Conservation (phyloP, 345 rosid genomes). For the Erysimum cheiranthoides region DNA sequence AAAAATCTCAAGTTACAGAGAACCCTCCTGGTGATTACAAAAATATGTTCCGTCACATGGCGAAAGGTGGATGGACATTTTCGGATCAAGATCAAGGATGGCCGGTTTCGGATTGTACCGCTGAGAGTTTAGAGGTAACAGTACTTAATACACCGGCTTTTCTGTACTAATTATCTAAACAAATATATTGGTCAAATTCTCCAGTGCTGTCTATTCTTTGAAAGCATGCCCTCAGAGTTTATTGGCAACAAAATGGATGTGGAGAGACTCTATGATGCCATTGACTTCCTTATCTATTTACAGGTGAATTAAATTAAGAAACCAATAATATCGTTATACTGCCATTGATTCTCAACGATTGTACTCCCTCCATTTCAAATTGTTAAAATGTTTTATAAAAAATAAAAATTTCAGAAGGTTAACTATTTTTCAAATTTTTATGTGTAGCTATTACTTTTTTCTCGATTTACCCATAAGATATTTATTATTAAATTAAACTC, state of each 20-base stretch:
- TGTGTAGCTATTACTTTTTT: too few species aligned
- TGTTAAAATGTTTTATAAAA: too few species aligned
- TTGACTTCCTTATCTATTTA: background rate
- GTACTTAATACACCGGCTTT: background rate
- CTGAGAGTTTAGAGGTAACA: conserved; percentile 2
- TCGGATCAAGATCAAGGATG: background rate
- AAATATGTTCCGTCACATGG: background rate
- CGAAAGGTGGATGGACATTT: conserved; percentile 4
- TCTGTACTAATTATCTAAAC: background rate
- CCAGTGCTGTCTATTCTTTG: background rate
- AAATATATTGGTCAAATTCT: background rate
- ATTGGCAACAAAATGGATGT: background rate
- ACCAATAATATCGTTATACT: background rate
- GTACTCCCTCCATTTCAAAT: too few species aligned
- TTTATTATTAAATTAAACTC: too few species aligned
- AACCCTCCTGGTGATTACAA: background rate
- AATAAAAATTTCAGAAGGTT: too few species aligned
- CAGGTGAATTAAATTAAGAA: background rate
- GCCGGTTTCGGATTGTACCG: background rate
- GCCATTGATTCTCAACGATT: too few species aligned
- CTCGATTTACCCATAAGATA: too few species aligned
- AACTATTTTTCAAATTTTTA: too few species aligned
- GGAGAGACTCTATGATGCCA: conserved; percentile 2
- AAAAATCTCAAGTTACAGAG: background rate
- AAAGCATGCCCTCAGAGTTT: background rate